Conservation (phyloP, 2,329 filamentous ascomycete species). For the Sporothrix euskadiensis region DNA sequence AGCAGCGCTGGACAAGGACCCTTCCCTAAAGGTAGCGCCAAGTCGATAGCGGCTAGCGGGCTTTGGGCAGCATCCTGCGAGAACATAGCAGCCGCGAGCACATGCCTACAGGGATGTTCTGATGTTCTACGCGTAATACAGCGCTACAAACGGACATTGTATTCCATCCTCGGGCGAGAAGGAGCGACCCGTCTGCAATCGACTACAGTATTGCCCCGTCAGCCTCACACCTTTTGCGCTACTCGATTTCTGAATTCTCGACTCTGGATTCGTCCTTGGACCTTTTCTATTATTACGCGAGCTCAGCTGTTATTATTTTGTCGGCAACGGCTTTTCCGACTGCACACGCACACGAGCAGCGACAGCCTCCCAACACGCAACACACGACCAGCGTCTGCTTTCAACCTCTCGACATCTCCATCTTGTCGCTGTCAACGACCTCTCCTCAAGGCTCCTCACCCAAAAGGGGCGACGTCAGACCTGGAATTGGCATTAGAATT, state of each 20-base stretch:
- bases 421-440: not conserved
- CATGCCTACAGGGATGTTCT: conserved; percentile 9
- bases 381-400: not conserved
- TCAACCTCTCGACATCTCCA: not conserved
- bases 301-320: not conserved
- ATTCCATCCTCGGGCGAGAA: not conserved
- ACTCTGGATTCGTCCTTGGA: not conserved
- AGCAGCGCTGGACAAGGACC: not conserved
- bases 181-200: not conserved
- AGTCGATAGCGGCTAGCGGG: not conserved
- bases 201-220: not conserved
- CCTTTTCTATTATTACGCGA: not conserved
- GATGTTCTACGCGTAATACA: not conserved
- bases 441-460: not conserved
- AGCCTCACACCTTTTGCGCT: conserved; percentile 3
- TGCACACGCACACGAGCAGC: not conserved
- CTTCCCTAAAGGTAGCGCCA: not conserved
- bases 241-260: not conserved
- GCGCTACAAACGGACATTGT: not conserved
- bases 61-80: not conserved
- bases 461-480: not conserved
- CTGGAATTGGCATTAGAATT: no score
- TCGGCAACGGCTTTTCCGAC: not conserved
- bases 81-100: not conserved
- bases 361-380: not conserved